These are phyloP conservation scores for Stachybotrys chartarum DNA, from an alignment of 2,329 filamentous ascomycete genomes.

Conservation along the genomic window DNA sequence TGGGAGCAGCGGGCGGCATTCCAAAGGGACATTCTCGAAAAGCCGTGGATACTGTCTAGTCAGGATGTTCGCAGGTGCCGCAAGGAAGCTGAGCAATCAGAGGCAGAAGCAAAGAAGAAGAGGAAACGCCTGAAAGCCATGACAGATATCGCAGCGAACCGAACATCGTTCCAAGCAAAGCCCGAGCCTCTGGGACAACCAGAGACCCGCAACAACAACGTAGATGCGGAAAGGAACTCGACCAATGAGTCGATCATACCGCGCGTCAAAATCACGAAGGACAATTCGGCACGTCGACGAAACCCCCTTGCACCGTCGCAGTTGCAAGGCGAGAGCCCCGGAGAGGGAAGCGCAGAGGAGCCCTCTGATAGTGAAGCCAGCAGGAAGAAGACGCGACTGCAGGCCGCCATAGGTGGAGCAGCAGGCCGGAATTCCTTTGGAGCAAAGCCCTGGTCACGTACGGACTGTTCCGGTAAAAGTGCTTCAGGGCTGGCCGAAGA, in stretches of 20 bases:
- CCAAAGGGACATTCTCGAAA: slow-evolving; percentile 38
- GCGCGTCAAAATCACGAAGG: neutral
- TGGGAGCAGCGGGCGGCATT: slow-evolving; percentile 51
- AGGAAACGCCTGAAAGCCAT: slow-evolving; percentile 13
- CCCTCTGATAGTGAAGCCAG: neutral
- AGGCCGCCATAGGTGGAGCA: neutral
- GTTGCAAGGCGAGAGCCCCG: no score
- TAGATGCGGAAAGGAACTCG: neutral
- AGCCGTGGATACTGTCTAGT: slow-evolving; percentile 47
- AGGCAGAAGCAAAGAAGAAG: slow-evolving; percentile 17
- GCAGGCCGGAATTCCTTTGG: neutral
- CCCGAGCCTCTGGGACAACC: neutral
- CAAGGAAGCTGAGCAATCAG: slow-evolving; percentile 34
- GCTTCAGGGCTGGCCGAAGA: neutral
- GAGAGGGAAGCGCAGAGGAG: neutral
- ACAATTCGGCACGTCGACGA: neutral
- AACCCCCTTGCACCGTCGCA: no score
- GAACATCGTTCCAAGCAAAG: neutral
- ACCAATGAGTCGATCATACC: neutral
- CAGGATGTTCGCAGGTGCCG: slow-evolving; percentile 43
- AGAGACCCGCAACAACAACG: neutral
- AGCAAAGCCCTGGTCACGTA: neutral
- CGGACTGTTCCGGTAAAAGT: neutral
- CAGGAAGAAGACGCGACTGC: neutral
- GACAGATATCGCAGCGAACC: slow-evolving; percentile 4